Evolutionary conservation across 495 filamentous ascomycete genomes (phyloP).

Genomic region (Penicillium bovifimosum): DNA sequence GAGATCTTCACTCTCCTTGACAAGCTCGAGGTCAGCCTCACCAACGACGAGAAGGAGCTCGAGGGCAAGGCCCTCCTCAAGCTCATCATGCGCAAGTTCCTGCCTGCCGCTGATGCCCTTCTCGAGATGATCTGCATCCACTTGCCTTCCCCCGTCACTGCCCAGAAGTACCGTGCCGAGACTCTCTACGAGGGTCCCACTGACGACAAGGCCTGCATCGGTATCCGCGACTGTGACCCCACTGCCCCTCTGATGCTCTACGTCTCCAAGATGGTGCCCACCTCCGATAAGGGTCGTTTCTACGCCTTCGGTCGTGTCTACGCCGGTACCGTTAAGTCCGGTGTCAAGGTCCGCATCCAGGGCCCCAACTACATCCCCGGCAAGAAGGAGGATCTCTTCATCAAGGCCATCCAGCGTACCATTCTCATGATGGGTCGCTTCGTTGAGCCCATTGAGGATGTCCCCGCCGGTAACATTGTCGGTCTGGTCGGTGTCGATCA

Average conservation of each 20-base stretch:
- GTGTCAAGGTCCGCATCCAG: conserved; percentile 99
- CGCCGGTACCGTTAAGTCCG: conserved; percentile 92
- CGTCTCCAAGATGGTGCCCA: conserved; percentile 99
- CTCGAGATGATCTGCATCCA: conserved; percentile 99
- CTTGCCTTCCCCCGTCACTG: conserved; percentile 90
- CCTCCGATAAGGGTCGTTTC: conserved; percentile 99
- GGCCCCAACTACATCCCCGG: conserved; percentile 97
- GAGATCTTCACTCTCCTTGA: conserved; percentile 75
- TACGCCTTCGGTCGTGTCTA: conserved; percentile 99
- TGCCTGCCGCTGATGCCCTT: conserved; percentile 95
- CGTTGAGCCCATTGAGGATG: conserved; percentile 98
- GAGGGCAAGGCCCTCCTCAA: conserved; percentile 97
- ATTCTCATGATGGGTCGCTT: conserved; percentile 99
- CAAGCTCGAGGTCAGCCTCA: conserved; percentile 90
- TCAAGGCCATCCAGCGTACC: conserved; percentile 99
- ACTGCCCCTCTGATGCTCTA: conserved; percentile 99
- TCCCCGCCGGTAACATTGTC: conserved; percentile 98
- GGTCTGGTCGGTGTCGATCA: conserved; percentile 99
- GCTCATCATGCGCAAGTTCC: conserved; percentile 95
- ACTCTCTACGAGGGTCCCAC: conserved; percentile 96
- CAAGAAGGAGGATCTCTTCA: conserved; percentile 97
- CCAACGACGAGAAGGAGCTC: conserved; percentile 79
- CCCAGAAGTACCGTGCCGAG: conserved; percentile 97
- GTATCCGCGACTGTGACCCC: conserved; percentile 96
- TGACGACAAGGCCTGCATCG: conserved; percentile 87